Evolutionary conservation across 2,329 filamentous ascomycete genomes (phyloP), one percentile per base, ranked within the genome.

Genomic region (Ascochyta lentis): DNA sequence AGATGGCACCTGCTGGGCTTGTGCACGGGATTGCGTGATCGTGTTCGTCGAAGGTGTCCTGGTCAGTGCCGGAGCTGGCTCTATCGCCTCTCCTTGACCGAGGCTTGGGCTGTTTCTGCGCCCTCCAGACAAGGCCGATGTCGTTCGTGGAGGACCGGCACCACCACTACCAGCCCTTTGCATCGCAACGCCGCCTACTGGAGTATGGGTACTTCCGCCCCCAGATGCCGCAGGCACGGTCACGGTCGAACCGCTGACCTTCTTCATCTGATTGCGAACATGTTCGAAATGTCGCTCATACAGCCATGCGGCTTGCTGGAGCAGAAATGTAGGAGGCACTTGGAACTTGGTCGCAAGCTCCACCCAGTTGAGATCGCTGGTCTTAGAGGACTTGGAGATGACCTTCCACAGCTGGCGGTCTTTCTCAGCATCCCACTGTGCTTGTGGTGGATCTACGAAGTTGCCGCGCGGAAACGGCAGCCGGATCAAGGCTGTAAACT

Each of bases 271-370:
- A 19, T 90, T 92, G 63, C 91, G 87, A 43, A 98, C 91, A 73
- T 97, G 92, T 0, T 91, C 90, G 26, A 96, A 85, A 78, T 98
- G 92, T 47, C 91, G 84, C 73, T 98, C 93, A 70, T 95, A 96
- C 6, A 98, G 85, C 85, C 92, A 96, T 75, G 92, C 92, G 60
- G 92, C 92, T 77, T 99, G 92, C 72, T 96, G 91, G 15, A 97
- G 85, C 29, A 99, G 83, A 70, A 98, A 98, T 37, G 92, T 84
- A 54, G 96, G 86, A 24, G 91, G 89, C 19, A 97, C 94, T 60
- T 93, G 85, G 76, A 97, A 96, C 41, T 86, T 83, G 48, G 84
- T 81, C 42, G 91, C 91, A 90, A 93, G 80, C 71, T 88, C 84
- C 69, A 88, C 87, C 91, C 94, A 99, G 73, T 98, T 87, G 70